Percentiles rank a stretch among this genome's conserved stretches.
Evolutionary conservation across 805 yeast genomes (phyloP).

Genomic region (Yarrowia sp.): DNA sequence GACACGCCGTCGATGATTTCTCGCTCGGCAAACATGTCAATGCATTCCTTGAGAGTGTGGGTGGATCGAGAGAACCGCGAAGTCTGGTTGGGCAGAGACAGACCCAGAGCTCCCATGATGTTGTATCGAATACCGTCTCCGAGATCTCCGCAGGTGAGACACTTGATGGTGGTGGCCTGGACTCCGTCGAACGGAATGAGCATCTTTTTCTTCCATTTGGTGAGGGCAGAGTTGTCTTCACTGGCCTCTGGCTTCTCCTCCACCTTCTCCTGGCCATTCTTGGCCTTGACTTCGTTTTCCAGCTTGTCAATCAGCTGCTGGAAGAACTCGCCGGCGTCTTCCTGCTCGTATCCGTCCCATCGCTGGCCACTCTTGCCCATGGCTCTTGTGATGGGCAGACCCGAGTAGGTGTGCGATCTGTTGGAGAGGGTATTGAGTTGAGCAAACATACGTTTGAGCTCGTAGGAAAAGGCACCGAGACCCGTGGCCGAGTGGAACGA

Average conservation of each 20-base stretch:
- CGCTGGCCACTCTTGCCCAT: constrained; percentile 58
- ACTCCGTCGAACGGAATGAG: constrained; percentile 93
- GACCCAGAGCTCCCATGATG: constrained; percentile 36
- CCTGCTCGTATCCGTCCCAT: constrained; percentile 86
- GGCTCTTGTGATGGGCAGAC: constrained; percentile 38
- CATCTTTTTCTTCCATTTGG: constrained; percentile 51
- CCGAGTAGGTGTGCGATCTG: constrained; percentile 26
- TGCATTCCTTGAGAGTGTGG: constrained; percentile 44
- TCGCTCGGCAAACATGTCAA: constrained; percentile 55
- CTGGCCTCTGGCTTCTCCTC: not conserved
- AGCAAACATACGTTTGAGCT: constrained; percentile 37
- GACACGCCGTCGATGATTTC: constrained; percentile 93
- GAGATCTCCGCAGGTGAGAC: constrained; percentile 88
- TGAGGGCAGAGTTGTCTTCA: not conserved
- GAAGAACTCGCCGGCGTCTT: constrained; percentile 96
- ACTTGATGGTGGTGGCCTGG: constrained; percentile 87
- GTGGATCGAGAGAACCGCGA: constrained; percentile 19
- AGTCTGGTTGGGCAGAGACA: constrained; percentile 29
- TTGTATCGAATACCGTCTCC: constrained; percentile 67
- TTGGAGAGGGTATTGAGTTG: constrained; percentile 32
- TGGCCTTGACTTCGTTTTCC: constrained; percentile 46
- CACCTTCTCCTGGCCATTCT: not conserved
- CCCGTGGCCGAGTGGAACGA: constrained; percentile 14
- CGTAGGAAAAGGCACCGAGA: constrained; percentile 28
- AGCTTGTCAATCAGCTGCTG: constrained; percentile 57